A percentile compares a stretch with the other conserved stretches of the same genome.
Conservation (phyloP, 2,329 filamentous ascomycete species). For the Aspergillus proliferans region DNA sequence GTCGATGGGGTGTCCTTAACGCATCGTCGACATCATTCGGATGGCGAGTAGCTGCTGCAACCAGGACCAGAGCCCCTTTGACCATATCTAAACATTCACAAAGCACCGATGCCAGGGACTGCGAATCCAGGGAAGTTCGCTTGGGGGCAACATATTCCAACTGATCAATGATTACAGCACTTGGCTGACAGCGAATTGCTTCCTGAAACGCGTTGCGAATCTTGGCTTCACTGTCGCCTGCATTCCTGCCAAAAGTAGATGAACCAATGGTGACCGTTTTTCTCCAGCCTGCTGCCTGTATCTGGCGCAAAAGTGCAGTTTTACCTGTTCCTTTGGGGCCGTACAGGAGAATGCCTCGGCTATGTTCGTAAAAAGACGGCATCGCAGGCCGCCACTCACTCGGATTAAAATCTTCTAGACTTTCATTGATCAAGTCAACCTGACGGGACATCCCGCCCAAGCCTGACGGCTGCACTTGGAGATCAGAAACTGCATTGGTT, state of each 20-base stretch:
- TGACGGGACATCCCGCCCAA: conserved; percentile 65
- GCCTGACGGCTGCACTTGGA: conserved; percentile 37
- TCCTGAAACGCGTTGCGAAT: conserved; percentile 65
- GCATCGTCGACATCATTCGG: conserved; percentile 64
- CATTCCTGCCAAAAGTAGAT: conserved; percentile 26
- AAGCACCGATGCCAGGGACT: conserved; percentile 35
- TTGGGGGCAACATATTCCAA: conserved; percentile 64
- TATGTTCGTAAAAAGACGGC: conserved; percentile 37
- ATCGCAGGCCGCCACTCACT: conserved; percentile 23
- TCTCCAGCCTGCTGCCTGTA: conserved; percentile 65
- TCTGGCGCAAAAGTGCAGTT: conserved; percentile 61
- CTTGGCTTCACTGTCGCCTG: conserved; percentile 44
- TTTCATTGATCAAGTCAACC: conserved; percentile 59
- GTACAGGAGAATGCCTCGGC: conserved; percentile 64
- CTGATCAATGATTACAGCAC: conserved; percentile 72
- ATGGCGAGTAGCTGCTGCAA: conserved; percentile 70
- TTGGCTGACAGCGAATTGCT: conserved; percentile 63
- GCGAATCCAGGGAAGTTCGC: conserved; percentile 42
- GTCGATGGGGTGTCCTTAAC: conserved; percentile 59
- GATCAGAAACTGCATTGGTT: conserved; percentile 9
- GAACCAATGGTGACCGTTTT: conserved; percentile 51
- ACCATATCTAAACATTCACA: conserved; percentile 32
- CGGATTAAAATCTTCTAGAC: conserved; percentile 52
- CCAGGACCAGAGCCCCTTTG: conserved; percentile 54
- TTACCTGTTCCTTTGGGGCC: conserved; percentile 84